These are phyloP conservation scores for Nemania bipapillata DNA, from an alignment of 2,329 filamentous ascomycete species.

Conservation along the genomic window DNA sequence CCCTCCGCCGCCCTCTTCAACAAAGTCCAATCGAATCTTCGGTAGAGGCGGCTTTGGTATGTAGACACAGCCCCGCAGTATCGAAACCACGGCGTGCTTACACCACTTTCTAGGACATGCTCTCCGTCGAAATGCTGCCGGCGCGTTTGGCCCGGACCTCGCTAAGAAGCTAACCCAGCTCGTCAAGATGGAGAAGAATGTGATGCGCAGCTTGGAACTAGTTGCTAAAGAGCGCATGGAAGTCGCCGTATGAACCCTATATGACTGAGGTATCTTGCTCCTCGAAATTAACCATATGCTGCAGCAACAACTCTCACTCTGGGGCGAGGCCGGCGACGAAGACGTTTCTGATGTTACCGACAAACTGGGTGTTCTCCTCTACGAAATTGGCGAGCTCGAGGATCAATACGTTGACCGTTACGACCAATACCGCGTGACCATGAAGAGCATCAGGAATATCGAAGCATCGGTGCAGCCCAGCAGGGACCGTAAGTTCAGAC, in stretches of 20 bases:
- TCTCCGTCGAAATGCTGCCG: conserved; percentile 77
- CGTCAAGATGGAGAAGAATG: conserved; percentile 99
- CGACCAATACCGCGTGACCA: conserved; percentile 98
- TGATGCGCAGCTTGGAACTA: conserved; percentile 97
- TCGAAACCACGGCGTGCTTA: conserved; percentile 5
- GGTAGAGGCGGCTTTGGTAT: conserved; percentile 85
- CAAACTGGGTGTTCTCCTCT: conserved; percentile 96
- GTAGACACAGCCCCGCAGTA: conserved; percentile 49
- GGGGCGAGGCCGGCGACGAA: conserved; percentile 95
- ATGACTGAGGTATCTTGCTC: conserved; percentile 1
- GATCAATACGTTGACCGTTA: conserved; percentile 99
- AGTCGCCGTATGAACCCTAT: conserved; percentile 78
- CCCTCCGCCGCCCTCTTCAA: conserved; percentile 88
- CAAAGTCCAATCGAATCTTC: conserved; percentile 90
- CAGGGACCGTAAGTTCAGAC: conserved; percentile 79
- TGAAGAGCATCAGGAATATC: conserved; percentile 99
- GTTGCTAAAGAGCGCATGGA: conserved; percentile 98
- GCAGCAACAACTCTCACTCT: conserved; percentile 97
- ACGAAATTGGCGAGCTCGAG: conserved; percentile 97
- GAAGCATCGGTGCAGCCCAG: conserved; percentile 98
- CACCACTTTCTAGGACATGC: conserved; percentile 64
- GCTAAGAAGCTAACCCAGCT: conserved; percentile 97
- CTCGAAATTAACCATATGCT: conserved; percentile 29
- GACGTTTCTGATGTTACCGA: conserved; percentile 99
- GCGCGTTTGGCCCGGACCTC: conserved; percentile 84